Base-by-base conservation (phyloP, 257 asterid genomes). In the Solanum gracilifrons region DNA sequence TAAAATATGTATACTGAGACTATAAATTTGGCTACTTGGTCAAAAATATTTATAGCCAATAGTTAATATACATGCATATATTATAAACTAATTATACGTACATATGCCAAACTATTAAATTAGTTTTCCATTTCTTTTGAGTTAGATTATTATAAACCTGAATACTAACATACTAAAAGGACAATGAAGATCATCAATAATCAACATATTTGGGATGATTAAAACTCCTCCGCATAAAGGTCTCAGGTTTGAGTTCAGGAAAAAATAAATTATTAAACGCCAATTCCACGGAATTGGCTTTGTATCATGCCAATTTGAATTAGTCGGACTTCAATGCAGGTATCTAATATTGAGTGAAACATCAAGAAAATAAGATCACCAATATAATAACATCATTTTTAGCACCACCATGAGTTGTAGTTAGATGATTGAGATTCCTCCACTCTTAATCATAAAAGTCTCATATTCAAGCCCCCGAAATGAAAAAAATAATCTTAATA, bases 201-300 rank as follows among this genome's bases (percentile, higher is more conserved):
- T 18, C n/a, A 51, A 18, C 62, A 51, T 51, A 18, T 18, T 51
- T 51, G 4, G 7, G 16, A 62, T 62, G 29, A 0, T 62, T 62
- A 11, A 9, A 25, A 62, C n/a, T 1, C 71, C 1, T 62, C 3
- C 71, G 2, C 71, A 4, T 10, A 62, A 62, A 62, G 1, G 15
- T 62, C 27, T 62, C 1, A n/a, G 3, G 1, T 62, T 62, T 1
- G 71, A 62, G 3, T 62, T 23, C 1, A 4, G 0, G 4, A 23
- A 62, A 23, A 21, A 18, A 8, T 3, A 60, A 23, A 62, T 18
- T 55, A 6, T 3, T 18, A 2, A 18, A 18, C 9, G 10, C n/a
- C 4, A 55, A 55, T 18, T 55, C 2, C n/a, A 51, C n/a, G 0
- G 0, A 55, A 18, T 18, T 55, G n/a, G 4, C 23, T 2, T 2